Percentiles rank a stretch among this genome's conserved stretches.
Evolutionary conservation across 2,329 filamentous ascomycete genomes (phyloP).

Genomic region (Monilinia laxa): DNA sequence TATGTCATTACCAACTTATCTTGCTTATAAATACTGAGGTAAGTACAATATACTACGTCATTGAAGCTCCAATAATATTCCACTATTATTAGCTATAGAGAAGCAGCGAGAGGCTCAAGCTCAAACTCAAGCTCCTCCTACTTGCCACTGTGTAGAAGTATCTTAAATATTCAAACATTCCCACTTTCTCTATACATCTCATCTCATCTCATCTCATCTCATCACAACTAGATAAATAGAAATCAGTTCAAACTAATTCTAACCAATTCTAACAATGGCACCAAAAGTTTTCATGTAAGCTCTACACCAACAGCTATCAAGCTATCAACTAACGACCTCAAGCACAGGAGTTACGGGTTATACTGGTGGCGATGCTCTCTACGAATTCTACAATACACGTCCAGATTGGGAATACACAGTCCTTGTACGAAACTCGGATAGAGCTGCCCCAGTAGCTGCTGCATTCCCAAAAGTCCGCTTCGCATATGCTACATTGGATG

Average conservation of each 20-base stretch:
- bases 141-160: not conserved
- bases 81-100: no score
- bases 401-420: constrained; percentile 51
- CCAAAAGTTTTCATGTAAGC: constrained; percentile 36
- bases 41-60: not conserved
- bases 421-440: constrained; percentile 51
- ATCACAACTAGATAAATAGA: not conserved
- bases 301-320: not conserved
- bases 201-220: not conserved
- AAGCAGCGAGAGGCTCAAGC: not conserved
- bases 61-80: not conserved
- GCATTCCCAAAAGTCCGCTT: constrained; percentile 49
- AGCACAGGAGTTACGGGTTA: constrained; percentile 30
- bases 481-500: constrained; percentile 53
- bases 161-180: no score
- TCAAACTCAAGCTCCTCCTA: not conserved
- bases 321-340: not conserved
- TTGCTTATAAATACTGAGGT: constrained; percentile 11
- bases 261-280: constrained; percentile 24
- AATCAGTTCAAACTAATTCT: not conserved
- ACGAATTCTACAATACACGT: constrained; percentile 46
- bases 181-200: no score
- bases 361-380: constrained; percentile 48
- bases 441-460: constrained; percentile 47
- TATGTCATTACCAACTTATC: no score